Evolutionary conservation across 257 asterid genomes (phyloP), one percentile per base, ranked within the genome.

Genomic region (Lavandula angustifolia): DNA sequence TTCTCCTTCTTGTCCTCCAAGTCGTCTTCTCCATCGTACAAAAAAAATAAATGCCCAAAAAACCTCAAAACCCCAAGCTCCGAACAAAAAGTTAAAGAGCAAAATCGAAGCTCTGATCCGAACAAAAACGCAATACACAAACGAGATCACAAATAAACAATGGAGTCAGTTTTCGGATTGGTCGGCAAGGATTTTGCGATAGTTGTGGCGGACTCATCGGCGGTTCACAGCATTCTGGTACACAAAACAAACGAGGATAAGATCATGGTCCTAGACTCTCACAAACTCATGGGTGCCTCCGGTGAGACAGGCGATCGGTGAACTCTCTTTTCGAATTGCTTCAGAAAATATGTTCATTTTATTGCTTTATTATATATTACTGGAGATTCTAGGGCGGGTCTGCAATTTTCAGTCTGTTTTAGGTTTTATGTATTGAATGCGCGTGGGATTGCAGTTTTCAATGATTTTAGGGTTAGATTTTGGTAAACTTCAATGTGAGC

Each of bases 231-330:
- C 78, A 94, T 94, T 60, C 82, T 94, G 32, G 97, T 94, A 1
- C 97, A 94, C 88, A 94, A 94, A 82, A 84, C 95, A 0, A 78
- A 90, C 76, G 99, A 90, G 79, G 99, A 94, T 48, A 94, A 94
- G 73, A 83, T 94, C 77, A 90, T 94, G 99, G 57, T 84, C 55
- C 84, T 94, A 3, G 99, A 94, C 79, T 90, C 97, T 41, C 97
- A 94, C 61, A 94, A 94, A 54, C 92, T 94, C 52, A 73, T 94
- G 95, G 99, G 99, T 3, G 97, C 97, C 29, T 85, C 95, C 35
- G 99, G 99, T 8, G 99, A 94, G 87, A 78, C 94, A 2, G 99
- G 99, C 27, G 97, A 94, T 75, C 81, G 99, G 99, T 90, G 58
- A 55, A 13, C 35, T 43, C 64, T 60, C 63, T 22, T 22, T 37